Percentiles rank a stretch among this genome's conserved stretches.
Evolutionary conservation across 164 flowering plant genomes (phyloP).

Genomic region (Tetrastigma voinierianum): DNA sequence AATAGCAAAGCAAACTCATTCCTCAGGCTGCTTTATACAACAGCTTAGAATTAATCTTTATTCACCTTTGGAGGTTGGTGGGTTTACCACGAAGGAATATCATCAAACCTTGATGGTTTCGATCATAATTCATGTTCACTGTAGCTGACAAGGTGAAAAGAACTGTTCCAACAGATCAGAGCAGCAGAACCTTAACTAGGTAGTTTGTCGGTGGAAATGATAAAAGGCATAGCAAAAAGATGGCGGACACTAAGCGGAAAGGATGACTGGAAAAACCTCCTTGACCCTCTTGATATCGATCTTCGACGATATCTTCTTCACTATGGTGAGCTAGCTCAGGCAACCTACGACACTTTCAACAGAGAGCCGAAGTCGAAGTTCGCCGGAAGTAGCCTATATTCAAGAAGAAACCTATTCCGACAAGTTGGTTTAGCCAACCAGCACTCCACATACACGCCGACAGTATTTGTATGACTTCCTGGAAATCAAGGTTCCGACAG

Average conservation of each 20-base stretch:
- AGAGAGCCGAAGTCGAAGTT: constrained; percentile 28
- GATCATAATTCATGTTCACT: too few relatives aligned
- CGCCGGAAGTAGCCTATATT: constrained; percentile 40
- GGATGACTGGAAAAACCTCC: constrained; percentile 45
- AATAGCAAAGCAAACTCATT: too few relatives aligned
- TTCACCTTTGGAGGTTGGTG: too few relatives aligned
- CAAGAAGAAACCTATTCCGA: constrained; percentile 20
- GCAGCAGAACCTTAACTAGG: neutral
- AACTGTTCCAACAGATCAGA: neutral
- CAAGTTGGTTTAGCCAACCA: constrained; percentile 26
- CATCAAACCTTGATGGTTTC: too few relatives aligned
- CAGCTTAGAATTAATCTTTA: too few relatives aligned
- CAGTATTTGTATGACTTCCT: constrained; percentile 51
- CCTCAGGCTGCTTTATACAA: too few relatives aligned
- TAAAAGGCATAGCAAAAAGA: constrained; percentile 14
- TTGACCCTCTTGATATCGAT: constrained; percentile 59
- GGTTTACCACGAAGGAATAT: too few relatives aligned
- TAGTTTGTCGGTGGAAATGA: too few relatives aligned
- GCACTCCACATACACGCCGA: constrained; percentile 28
- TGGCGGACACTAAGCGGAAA: constrained; percentile 57
- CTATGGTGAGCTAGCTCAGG: constrained; percentile 45
- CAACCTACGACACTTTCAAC: constrained; percentile 45
- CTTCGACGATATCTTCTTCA: constrained; percentile 50
- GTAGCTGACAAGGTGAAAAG: too few relatives aligned
- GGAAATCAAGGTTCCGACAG: constrained; percentile 25